Evolutionary conservation across 768 basidiomycete species (phyloP), one percentile per base, ranked within the genome.

Genomic region (Amanita rimosa): DNA sequence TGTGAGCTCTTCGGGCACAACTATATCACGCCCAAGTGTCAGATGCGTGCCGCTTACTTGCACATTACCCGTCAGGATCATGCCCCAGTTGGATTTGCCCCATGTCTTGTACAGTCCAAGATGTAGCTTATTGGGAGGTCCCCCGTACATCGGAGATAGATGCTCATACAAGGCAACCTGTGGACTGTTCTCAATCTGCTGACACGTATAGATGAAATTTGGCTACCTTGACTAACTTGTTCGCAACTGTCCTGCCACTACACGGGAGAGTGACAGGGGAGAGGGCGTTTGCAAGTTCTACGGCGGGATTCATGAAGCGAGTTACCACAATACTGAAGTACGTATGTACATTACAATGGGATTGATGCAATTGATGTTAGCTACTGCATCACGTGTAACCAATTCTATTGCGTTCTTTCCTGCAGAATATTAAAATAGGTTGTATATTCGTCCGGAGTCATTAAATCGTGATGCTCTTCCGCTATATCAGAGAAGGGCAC

Each of bases 121-220:
- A 60, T 92, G 86, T 38, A 69, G 61, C 11, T 65, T 56, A 53
- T 85, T 89, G 0, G 93, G 92, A 8, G 76, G 73, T 0, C 89
- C 88, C 17, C 89, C 86, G 8, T 66, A 65, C 26, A 83, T 67
- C 3, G 62, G 54, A 0, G 83, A 75, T 8, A 95, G 69, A 57
- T 90, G 83, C 62, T 97, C 94, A 54, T 93, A 94, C 75, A 94
- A 72, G 0, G 94, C 82, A n/a, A 79, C 88, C 91, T 97, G 10
- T 17, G 2, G 26, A 27, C 33, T 29, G 14, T 14, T 11, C 31
- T 27, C 10, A 8, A 6, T n/a, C 7, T 7, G 37, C 10, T 39
- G 11, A 17, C 21, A 38, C 8, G 37, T 16, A 33, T 8, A 19
- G n/a, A 31, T 29, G 49, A 24, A 36, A 14, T 16, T 31, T 16